Evolutionary conservation across 2,329 filamentous ascomycete genomes (phyloP).

Genomic region (Paecilomyces formosus): DNA sequence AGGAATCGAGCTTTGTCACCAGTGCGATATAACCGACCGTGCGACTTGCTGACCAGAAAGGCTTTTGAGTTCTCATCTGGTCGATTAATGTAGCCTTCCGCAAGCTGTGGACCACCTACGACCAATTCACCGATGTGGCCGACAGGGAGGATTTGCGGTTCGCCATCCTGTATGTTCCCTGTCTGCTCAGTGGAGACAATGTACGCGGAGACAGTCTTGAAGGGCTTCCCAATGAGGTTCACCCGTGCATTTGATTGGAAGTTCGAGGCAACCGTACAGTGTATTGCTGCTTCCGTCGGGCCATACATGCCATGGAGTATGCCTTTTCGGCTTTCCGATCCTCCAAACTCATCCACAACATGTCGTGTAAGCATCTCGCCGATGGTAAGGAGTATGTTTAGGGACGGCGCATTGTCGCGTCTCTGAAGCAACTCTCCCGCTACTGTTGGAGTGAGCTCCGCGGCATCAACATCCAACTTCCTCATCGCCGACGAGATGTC

Average conservation of each 20-base stretch:
- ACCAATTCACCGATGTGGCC: conserved; percentile 73
- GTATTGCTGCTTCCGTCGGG: conserved; percentile 84
- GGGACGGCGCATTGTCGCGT: conserved; percentile 57
- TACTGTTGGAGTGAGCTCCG: conserved; percentile 83
- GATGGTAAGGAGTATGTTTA: conserved; percentile 73
- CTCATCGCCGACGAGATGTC: conserved; percentile 64
- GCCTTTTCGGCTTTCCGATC: conserved; percentile 43
- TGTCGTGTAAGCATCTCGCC: conserved; percentile 82
- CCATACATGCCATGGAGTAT: conserved; percentile 92
- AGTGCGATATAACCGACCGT: conserved; percentile 71
- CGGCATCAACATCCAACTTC: conserved; percentile 65
- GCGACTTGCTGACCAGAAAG: conserved; percentile 59
- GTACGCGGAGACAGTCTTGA: conserved; percentile 75
- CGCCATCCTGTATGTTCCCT: conserved; percentile 5
- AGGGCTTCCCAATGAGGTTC: conserved; percentile 66
- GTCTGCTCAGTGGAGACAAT: conserved; percentile 48
- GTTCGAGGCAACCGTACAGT: conserved; percentile 68
- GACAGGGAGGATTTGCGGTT: conserved; percentile 50
- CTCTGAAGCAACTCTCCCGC: conserved; percentile 66
- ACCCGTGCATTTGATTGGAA: conserved; percentile 53
- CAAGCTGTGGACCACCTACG: conserved; percentile 72
- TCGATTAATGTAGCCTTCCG: conserved; percentile 73
- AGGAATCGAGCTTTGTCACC: conserved; percentile 72
- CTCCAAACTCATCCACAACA: conserved; percentile 74
- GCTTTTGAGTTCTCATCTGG: conserved; percentile 63